Evolutionary conservation across 2,329 filamentous ascomycete species (phyloP), one percentile per base, ranked within the genome.

Genomic region (Aspergillus jensenii): DNA sequence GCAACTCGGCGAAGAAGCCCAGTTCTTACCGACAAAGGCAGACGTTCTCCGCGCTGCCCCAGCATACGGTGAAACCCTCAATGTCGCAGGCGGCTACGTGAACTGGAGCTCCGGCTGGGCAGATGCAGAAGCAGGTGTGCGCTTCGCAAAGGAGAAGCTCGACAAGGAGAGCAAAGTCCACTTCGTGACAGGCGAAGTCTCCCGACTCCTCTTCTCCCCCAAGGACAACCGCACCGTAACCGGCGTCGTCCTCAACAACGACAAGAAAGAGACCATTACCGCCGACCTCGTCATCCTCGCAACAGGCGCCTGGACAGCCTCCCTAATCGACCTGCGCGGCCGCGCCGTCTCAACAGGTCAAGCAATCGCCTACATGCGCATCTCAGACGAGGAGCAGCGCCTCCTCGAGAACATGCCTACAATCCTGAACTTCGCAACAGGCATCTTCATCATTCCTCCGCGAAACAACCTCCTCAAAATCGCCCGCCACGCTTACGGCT

Each of bases 291-390:
- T 90, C 35, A 80, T 97, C 55, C 81, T 96, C 2, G 92, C 93
- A 0, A 87, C 92, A 0, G 93, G 93, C 15, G 92, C 93, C 4
- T 98, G 93, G 93, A 91, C 90, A 2, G 84, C 87, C 2, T 82
- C 84, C 1, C 81, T 97, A 21, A 77, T 97, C 56, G 90, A 96
- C 73, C 79, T 97, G 1, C 81, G 87, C 47, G 90, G 91, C 25
- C 84, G 90, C 45, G 87, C 87, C 40, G 84, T 89, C 62, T 90
- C 93, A 2, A 96, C 91, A 0, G 93, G 91, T 14, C 93, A 98
- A 68, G 84, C 85, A 0, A 71, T 98, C 25, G 89, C 84, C 12
- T 97, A 96, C 76, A 78, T 96, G 63, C 81, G 86, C 62, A 82
- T 98, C 65, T 89, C 86, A 0, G 78, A 85, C 15, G 82, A 84